phyloP scores from a whole-genome alignment of 2,329 filamentous ascomycete genomes.

The Colletotrichum plurivorum region DNA sequence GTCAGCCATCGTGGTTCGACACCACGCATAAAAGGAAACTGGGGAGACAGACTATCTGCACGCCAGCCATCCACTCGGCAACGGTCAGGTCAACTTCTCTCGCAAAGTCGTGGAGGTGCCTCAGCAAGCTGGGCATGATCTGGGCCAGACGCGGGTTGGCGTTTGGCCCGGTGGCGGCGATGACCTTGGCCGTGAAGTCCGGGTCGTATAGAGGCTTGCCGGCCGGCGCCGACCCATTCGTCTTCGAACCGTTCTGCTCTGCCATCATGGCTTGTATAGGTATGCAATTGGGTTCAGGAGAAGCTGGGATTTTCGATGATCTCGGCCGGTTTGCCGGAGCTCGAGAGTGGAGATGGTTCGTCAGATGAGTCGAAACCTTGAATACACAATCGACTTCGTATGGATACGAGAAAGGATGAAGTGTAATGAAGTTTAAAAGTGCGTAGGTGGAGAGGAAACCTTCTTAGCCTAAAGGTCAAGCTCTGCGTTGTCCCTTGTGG shows the following conservation, averaged over 20 bases:
- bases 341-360: conserved; percentile 7
- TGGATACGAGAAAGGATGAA: too few species aligned
- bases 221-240: not conserved
- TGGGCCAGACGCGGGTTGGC: conserved; percentile 71
- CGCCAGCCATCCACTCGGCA: conserved; percentile 76
- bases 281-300: conserved; percentile 1
- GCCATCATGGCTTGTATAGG: conserved; percentile 2
- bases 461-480: not conserved
- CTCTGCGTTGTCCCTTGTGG: not conserved
- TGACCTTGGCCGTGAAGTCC: conserved; percentile 73
- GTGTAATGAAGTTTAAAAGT: not conserved
- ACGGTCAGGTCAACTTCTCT: conserved; percentile 76
- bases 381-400: conserved; percentile 5
- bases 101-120: conserved; percentile 77
- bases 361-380: conserved; percentile 16
- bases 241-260: not conserved
- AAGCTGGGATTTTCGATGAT: not conserved
- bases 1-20: not conserved
- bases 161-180: conserved; percentile 75
- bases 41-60: conserved; percentile 63
- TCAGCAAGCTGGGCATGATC: conserved; percentile 71
- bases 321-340: not conserved
- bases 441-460: not conserved
- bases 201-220: conserved; percentile 44
- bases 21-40: not conserved